Evolutionary conservation across 345 rosid species (phyloP), one percentile per base, ranked within the genome.

Genomic region (Abelmoschus esculentus): DNA sequence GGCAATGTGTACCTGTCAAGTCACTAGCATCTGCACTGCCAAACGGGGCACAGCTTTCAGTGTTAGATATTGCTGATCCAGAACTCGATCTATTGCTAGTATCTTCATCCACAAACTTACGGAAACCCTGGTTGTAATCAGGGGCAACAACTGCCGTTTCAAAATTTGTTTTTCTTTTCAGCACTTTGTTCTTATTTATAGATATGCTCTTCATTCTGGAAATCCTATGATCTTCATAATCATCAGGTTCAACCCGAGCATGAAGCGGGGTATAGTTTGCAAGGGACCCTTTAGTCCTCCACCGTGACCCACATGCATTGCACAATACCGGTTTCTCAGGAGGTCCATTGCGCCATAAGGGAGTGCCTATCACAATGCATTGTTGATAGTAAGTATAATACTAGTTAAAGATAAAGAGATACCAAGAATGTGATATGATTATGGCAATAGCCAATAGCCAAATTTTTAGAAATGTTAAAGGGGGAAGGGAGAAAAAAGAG

Each of bases 51-150:
- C 96, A 90, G 80, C 99, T 96, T 81, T 96, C 98, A 4, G 97
- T 85, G 75, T 90, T 92, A 2, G 99, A 96, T 84, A 90, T 76
- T 57, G 97, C 99, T n/a, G 99, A 96, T 11, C 99, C 98, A 18
- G 98, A 96, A 81, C 99, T 92, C 17, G 97, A 96, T 71, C 95
- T 83, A 57, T 96, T 96, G 79, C 96, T 92, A 34, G 80, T 70
- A 80, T 92, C 95, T 75, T 96, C 99, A 81, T 89, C 98, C 40
- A 84, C 46, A 67, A 69, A 77, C 79, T 80, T 90, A 42, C 76
- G 86, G 19, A 80, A 81, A 69, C 85, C 90, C 61, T 80, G 79
- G 67, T 36, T 75, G 76, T 86, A 82, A 66, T 92, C 90, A 29
- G 80, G 67, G 32, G 29, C 85, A 63, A 75, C 70, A 29, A 76